phyloP scores from a whole-genome alignment of 129 eudicot species.

The Arctium lappa region DNA sequence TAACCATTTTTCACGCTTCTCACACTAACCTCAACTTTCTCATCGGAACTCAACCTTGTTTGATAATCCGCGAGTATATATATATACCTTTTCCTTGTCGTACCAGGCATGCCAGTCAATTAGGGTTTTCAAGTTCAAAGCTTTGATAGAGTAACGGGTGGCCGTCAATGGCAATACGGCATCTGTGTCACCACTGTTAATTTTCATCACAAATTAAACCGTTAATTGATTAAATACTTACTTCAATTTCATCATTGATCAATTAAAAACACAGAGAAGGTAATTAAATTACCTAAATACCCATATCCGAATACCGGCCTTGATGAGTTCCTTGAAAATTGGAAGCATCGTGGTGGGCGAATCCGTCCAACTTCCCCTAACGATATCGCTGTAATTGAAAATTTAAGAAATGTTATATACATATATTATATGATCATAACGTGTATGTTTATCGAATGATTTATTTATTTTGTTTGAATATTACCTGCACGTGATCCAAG shows the following conservation, averaged over 20 bases:
- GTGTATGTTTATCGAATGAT: neutral
- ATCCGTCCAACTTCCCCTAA: conserved; percentile 73
- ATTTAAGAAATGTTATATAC: neutral
- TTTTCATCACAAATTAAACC: neutral
- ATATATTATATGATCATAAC: neutral
- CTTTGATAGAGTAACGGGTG: conserved; percentile 60
- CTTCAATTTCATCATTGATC: neutral
- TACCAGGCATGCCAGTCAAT: conserved; percentile 72
- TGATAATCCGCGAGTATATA: neutral
- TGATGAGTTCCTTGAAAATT: conserved; percentile 61
- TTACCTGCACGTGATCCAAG: conserved; percentile 71
- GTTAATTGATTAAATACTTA: neutral
- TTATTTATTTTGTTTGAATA: neutral
- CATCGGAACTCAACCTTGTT: no score
- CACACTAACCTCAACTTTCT: no score
- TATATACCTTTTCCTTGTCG: conserved; percentile 44
- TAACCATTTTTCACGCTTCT: no score
- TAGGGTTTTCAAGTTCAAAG: conserved; percentile 45
- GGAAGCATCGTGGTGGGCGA: conserved; percentile 73
- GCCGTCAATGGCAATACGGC: conserved; percentile 64
- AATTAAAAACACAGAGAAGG: neutral
- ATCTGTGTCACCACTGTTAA: conserved; percentile 67
- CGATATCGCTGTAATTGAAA: conserved; percentile 41
- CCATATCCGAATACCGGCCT: conserved; percentile 67
- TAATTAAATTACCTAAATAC: conserved; percentile 48